phyloP scores from a whole-genome alignment of 352 stramenopile species.

The Pythium rishiriense region DNA sequence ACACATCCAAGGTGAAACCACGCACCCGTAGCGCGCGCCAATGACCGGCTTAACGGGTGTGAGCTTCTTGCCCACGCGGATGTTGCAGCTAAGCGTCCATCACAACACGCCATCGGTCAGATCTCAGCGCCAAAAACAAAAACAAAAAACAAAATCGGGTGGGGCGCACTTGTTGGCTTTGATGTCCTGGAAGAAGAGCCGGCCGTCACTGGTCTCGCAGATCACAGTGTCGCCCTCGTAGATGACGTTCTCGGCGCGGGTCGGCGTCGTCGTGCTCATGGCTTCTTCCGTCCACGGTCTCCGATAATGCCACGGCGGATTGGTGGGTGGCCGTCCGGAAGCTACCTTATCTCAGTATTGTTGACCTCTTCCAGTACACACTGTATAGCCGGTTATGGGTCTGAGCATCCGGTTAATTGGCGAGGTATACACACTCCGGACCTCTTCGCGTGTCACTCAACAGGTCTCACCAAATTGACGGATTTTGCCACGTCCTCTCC shows the following conservation, averaged over 20 bases:
- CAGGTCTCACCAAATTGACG: neutral
- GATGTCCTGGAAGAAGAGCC: conserved; percentile 84
- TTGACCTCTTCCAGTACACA: conserved; percentile 1
- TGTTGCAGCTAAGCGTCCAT: conserved; percentile 34
- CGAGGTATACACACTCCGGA: conserved; percentile 8
- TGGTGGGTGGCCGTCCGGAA: conserved; percentile 14
- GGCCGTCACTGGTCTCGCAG: conserved; percentile 82
- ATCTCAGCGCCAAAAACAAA: neutral
- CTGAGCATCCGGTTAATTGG: conserved; percentile 16
- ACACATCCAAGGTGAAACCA: neutral
- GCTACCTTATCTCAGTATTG: conserved; percentile 15
- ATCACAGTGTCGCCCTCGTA: conserved; percentile 87
- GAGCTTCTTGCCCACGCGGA: conserved; percentile 84
- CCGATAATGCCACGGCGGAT: neutral
- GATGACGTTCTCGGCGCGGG: conserved; percentile 65
- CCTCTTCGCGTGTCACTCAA: conserved; percentile 9
- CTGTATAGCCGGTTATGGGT: neutral
- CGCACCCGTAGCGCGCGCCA: conserved; percentile 69
- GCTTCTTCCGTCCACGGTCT: neutral
- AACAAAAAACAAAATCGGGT: neutral
- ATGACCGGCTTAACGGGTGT: conserved; percentile 67
- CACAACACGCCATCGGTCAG: conserved; percentile 9
- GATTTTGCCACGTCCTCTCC: neutral
- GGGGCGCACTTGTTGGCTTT: conserved; percentile 60
- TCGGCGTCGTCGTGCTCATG: neutral